Conservation (phyloP, 2,329 filamentous ascomycete species). For the Neofusicoccum sp. region DNA sequence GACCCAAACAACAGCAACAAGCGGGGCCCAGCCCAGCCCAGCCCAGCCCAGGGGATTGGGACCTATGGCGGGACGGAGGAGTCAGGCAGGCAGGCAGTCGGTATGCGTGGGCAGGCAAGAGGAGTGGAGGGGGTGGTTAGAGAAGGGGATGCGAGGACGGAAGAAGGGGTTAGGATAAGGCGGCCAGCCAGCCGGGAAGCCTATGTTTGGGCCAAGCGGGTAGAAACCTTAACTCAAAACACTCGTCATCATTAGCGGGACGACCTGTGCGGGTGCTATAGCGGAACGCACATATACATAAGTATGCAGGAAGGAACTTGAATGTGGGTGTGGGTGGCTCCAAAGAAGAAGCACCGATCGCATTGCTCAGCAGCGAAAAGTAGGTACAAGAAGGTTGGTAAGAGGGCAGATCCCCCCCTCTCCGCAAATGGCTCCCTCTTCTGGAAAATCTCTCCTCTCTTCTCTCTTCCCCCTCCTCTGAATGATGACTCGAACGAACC, state of each 20-base stretch:
- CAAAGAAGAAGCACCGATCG: background rate
- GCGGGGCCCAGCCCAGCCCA: no score
- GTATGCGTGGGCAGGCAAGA: no score
- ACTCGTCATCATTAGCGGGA: background rate
- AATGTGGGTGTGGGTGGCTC: no score
- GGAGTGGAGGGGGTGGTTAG: no score
- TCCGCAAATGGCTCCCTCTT: background rate
- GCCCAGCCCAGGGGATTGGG: no score
- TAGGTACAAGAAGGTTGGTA: slow-evolving; percentile 10
- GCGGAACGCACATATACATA: background rate
- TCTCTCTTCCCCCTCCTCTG: background rate
- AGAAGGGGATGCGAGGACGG: no score
- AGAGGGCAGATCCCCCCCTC: background rate
- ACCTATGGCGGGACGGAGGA: no score
- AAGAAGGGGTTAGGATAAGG: no score
- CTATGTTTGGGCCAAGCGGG: background rate
- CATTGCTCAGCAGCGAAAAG: slow-evolving; percentile 12
- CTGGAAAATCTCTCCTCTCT: background rate
- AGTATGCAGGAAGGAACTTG: background rate
- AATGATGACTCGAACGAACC: background rate
- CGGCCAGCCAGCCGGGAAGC: background rate
- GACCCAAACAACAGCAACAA: no score
- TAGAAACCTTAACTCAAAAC: slow-evolving; percentile 7
- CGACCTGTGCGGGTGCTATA: background rate
- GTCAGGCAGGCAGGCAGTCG: no score